These are phyloP conservation scores for Polytrichum formosum DNA, from an alignment of 225 moss, liverwort and hornwort genomes.

Conservation along the genomic window DNA sequence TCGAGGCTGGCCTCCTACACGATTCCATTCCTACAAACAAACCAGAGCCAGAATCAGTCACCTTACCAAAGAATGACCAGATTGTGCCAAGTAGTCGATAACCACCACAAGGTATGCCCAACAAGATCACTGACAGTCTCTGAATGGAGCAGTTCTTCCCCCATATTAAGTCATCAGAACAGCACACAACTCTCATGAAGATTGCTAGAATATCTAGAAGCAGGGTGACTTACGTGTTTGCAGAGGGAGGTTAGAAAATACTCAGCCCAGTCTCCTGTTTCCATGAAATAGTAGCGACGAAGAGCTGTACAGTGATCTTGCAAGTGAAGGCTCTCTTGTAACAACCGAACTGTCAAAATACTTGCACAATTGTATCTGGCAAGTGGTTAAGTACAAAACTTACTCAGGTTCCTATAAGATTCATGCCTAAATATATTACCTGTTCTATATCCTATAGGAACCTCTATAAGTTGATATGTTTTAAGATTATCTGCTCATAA, in stretches of 20 bases:
- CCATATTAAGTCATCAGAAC: too few species aligned
- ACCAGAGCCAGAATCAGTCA: not conserved
- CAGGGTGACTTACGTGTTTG: constrained; percentile 64
- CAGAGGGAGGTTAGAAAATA: constrained; percentile 78
- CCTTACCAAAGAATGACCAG: not conserved
- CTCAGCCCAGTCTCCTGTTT: constrained; percentile 93
- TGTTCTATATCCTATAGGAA: too few species aligned
- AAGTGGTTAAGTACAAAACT: constrained; percentile 40
- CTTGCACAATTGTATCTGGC: constrained; percentile 82
- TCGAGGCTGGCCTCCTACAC: constrained; percentile 67
- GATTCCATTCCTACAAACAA: constrained; percentile 76
- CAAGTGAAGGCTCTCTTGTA: constrained; percentile 83
- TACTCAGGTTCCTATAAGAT: not conserved
- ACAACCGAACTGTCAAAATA: constrained; percentile 79
- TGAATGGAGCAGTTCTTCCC: too few species aligned
- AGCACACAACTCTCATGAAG: not conserved
- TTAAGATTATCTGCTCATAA: too few species aligned
- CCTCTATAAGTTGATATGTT: too few species aligned
- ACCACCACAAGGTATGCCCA: too few species aligned
- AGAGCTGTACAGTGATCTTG: constrained; percentile 85
- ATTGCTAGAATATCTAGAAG: not conserved
- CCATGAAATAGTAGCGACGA: constrained; percentile 92
- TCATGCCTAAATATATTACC: too few species aligned
- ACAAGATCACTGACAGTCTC: too few species aligned
- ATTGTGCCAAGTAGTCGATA: not conserved